A percentile compares a stretch with the other conserved stretches of the same genome.
phyloP scores from a whole-genome alignment of 495 filamentous ascomycete species.

The Penicillium ochrochloron region DNA sequence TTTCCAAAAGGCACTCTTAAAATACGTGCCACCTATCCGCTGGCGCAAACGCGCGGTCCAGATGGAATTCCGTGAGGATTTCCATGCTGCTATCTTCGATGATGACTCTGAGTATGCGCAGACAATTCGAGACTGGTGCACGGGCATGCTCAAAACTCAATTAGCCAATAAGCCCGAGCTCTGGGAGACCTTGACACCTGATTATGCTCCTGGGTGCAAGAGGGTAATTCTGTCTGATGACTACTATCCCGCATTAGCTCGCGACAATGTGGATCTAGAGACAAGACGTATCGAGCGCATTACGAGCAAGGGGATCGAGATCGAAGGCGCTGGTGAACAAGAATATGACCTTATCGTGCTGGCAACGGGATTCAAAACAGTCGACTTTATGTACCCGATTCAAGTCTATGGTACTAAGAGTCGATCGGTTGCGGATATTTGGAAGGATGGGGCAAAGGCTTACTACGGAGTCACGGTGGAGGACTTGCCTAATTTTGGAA shows the following conservation, averaged over 20 bases:
- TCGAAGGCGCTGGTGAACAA: slow-evolving; percentile 40
- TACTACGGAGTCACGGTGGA: slow-evolving; percentile 54
- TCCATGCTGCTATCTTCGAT: slow-evolving; percentile 45
- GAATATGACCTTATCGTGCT: slow-evolving; percentile 59
- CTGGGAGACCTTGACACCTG: slow-evolving; percentile 53
- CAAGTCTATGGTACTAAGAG: slow-evolving; percentile 50
- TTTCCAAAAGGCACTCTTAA: slow-evolving; percentile 40
- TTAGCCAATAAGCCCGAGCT: slow-evolving; percentile 48
- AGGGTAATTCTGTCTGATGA: slow-evolving; percentile 60
- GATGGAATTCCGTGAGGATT: slow-evolving; percentile 54
- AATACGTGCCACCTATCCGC: slow-evolving; percentile 50
- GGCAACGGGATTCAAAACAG: slow-evolving; percentile 60
- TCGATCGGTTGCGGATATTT: slow-evolving; percentile 50
- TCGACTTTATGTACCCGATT: slow-evolving; percentile 61
- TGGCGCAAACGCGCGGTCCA: slow-evolving; percentile 50
- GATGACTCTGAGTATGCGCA: slow-evolving; percentile 38
- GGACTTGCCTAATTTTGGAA: slow-evolving; percentile 59
- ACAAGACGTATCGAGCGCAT: slow-evolving; percentile 49
- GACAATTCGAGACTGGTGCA: slow-evolving; percentile 34
- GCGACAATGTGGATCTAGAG: slow-evolving; percentile 53
- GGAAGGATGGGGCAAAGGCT: slow-evolving; percentile 50
- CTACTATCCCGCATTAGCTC: slow-evolving; percentile 53
- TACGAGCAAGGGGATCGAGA: slow-evolving; percentile 47
- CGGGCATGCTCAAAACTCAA: slow-evolving; percentile 37
- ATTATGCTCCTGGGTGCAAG: slow-evolving; percentile 60